Evolutionary conservation across 371 early-diverging fungal species (phyloP), one percentile per base, ranked within the genome.

Genomic region (Umbelopsis sp.): DNA sequence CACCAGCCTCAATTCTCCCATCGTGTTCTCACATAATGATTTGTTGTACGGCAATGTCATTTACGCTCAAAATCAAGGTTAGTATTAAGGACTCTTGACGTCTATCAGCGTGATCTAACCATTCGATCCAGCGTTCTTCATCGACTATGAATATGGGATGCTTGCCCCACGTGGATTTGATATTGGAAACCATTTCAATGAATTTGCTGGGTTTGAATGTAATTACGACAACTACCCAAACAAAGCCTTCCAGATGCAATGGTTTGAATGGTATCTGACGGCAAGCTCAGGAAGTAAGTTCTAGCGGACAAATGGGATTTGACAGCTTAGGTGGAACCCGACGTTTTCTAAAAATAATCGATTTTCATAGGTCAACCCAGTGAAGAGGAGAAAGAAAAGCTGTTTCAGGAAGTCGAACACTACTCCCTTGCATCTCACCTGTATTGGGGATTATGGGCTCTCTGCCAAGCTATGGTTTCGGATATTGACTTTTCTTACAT

Each of bases 101-200:
- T 12, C 63, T 8, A 12, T 9, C 10, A 12, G 7, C 41, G 12
- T 51, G 11, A 57, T 68, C 37, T 20, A 4, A 32, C 37, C 79
- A 74, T 67, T 1, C 78, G 75, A 75, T 32, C 71, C 78, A 29
- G 88, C 89, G 4, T 75, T 77, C 44, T 96, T 98, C 73, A 97
- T 97, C 69, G 98, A 98, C 79, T 96, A 95, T 73, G 98, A 98
- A 69, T 98, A 98, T 74, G 97, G 94, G 1, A 87, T 86, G 18
- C 91, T 91, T 76, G 90, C 88, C 37, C 93, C 87, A 72, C 86
- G 95, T 35, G 96, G 91, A 1, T 97, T 96, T 72, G 98, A 98
- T 74, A 95, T 98, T 69, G 97, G 91, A 52, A 98, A 98, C 74
- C 97, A 96, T 72, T 98, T 96, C 71, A 92, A 92, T 77, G 98